Percentiles rank a stretch among this genome's conserved stretches.
phyloP scores from a whole-genome alignment of 768 basidiomycete species.

The Phaeotremella skinneri region DNA sequence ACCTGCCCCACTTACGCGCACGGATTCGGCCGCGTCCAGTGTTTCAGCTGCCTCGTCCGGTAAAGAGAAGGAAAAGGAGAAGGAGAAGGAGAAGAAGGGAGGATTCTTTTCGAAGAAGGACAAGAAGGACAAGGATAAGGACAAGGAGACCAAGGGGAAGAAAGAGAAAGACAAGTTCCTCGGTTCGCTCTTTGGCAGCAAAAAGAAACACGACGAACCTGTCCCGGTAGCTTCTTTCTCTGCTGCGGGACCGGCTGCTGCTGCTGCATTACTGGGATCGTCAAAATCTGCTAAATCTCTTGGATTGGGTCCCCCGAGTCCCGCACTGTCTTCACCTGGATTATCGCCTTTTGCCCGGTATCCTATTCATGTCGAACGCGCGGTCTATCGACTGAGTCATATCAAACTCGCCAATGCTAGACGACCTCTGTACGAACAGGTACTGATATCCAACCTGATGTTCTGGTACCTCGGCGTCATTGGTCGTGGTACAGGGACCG shows the following conservation, averaged over 20 bases:
- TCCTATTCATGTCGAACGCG: slow-evolving; percentile 97
- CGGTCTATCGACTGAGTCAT: slow-evolving; percentile 93
- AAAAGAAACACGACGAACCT: slow-evolving; percentile 72
- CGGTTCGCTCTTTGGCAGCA: slow-evolving; percentile 83
- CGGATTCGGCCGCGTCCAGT: slow-evolving; percentile 20
- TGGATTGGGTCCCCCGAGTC: slow-evolving; percentile 45
- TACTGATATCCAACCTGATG: slow-evolving; percentile 56
- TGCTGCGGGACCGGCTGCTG: slow-evolving; percentile 73
- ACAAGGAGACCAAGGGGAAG: slow-evolving; percentile 50
- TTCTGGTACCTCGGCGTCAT: slow-evolving; percentile 99
- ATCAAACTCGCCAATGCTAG: slow-evolving; percentile 98
- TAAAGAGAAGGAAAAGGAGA: slow-evolving; percentile 41
- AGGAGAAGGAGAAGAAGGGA: slow-evolving; percentile 49
- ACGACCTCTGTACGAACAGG: slow-evolving; percentile 94
- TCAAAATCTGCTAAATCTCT: slow-evolving; percentile 71
- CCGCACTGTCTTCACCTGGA: slow-evolving; percentile 46
- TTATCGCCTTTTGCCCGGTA: slow-evolving; percentile 66
- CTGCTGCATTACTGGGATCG: slow-evolving; percentile 77
- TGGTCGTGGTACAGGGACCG: slow-evolving; percentile 72
- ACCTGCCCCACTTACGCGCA: slow-evolving; percentile 25
- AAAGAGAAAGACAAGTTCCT: slow-evolving; percentile 72
- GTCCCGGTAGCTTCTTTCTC: slow-evolving; percentile 40
- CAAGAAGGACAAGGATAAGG: slow-evolving; percentile 40
- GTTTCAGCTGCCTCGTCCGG: slow-evolving; percentile 15
- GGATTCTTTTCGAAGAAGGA: slow-evolving; percentile 42